Evolutionary conservation across 1,284 basidiomycete genomes (phyloP).

Genomic region (Cerrena zonata): DNA sequence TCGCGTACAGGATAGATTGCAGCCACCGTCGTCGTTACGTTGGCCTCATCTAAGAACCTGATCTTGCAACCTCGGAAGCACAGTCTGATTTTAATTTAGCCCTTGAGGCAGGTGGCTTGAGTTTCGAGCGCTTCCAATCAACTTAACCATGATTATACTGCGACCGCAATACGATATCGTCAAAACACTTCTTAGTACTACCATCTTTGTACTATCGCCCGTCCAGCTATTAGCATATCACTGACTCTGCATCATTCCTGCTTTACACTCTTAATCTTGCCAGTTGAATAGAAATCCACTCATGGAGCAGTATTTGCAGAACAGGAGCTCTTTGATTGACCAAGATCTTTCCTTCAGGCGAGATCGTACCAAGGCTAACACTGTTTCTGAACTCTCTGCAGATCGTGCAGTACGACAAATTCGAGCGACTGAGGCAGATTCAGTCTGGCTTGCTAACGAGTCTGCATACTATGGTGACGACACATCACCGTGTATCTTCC

Average conservation of each 20-base stretch:
- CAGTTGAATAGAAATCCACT: too few species aligned
- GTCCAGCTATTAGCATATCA: too few species aligned
- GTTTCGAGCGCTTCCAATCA: too few species aligned
- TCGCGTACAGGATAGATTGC: background rate
- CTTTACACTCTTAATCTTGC: too few species aligned
- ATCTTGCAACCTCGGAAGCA: too few species aligned
- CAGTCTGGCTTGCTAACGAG: background rate
- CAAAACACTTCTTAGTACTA: too few species aligned
- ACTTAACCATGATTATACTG: too few species aligned
- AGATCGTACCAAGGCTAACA: background rate
- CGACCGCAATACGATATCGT: too few species aligned
- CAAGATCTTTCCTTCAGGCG: background rate
- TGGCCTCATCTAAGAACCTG: background rate
- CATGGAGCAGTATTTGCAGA: background rate
- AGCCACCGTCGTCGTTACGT: background rate
- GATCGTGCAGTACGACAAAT: background rate
- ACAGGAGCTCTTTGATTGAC: background rate
- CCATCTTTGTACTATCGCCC: too few species aligned
- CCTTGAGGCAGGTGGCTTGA: too few species aligned
- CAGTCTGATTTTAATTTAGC: too few species aligned
- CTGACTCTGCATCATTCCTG: too few species aligned
- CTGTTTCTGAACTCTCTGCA: background rate
- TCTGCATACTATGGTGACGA: background rate
- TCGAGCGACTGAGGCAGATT: background rate
- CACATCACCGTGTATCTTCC: background rate